Conservation (phyloP, 768 basidiomycete species). For the Pisolithus marmoratus region DNA sequence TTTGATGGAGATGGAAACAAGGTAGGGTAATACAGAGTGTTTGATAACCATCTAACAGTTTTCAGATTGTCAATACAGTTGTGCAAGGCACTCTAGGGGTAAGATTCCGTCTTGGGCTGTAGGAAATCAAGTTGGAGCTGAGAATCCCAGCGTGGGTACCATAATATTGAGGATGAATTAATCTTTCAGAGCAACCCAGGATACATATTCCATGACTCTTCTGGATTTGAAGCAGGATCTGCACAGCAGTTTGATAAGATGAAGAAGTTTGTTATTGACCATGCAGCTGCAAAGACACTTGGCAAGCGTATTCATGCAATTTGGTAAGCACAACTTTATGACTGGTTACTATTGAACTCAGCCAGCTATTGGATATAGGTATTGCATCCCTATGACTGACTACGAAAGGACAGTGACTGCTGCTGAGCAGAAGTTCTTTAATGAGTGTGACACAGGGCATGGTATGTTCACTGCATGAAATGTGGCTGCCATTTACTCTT, state of each 20-base stretch:
- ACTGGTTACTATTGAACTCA: not conserved
- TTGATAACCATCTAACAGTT: not conserved
- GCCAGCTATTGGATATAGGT: constrained; percentile 23
- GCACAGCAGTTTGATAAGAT: constrained; percentile 24
- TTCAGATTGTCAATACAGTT: not conserved
- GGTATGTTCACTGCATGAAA: not conserved
- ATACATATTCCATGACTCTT: constrained; percentile 39
- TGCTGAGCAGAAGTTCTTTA: constrained; percentile 28
- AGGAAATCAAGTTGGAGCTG: not conserved
- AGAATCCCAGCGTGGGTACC: constrained; percentile 17
- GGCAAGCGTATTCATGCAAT: constrained; percentile 33
- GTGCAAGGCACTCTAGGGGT: constrained; percentile 1
- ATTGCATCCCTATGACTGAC: constrained; percentile 30
- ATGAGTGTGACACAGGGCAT: constrained; percentile 12
- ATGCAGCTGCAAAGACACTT: constrained; percentile 11
- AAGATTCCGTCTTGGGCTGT: not conserved
- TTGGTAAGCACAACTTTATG: constrained; percentile 22
- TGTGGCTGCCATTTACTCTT: not conserved
- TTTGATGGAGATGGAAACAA: constrained; percentile 11
- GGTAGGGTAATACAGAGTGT: constrained; percentile 5
- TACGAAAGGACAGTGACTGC: constrained; percentile 19
- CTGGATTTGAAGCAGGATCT: constrained; percentile 34
- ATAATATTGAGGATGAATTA: constrained; percentile 28
- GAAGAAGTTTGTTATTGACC: constrained; percentile 24
- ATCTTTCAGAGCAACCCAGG: constrained; percentile 25